phyloP scores from a whole-genome alignment of 768 basidiomycete genomes.

The Amanita inopinata region DNA sequence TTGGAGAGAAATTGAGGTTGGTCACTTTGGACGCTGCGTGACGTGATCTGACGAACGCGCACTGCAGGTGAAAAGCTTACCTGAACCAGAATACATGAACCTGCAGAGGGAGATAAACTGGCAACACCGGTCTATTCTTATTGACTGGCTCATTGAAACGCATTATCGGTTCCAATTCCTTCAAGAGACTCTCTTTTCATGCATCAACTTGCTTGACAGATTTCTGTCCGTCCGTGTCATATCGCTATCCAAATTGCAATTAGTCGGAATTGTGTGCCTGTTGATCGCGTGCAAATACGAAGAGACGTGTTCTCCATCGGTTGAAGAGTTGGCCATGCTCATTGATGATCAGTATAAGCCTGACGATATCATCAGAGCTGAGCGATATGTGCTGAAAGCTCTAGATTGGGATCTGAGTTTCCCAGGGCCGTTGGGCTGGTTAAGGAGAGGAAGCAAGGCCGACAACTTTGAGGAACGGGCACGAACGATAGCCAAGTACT shows the following conservation, averaged over 20 bases:
- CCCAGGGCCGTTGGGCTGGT: constrained; percentile 84
- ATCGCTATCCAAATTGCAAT: constrained; percentile 77
- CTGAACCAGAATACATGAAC: constrained; percentile 79
- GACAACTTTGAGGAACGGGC: constrained; percentile 84
- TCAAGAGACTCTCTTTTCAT: constrained; percentile 87
- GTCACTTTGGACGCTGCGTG: neutral
- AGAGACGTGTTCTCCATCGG: constrained; percentile 83
- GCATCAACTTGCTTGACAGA: constrained; percentile 76
- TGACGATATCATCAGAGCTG: constrained; percentile 80
- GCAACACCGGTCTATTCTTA: constrained; percentile 82
- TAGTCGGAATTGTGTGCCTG: constrained; percentile 82
- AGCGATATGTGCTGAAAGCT: constrained; percentile 79
- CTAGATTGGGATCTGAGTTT: constrained; percentile 80
- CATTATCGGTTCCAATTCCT: constrained; percentile 79
- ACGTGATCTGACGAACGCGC: constrained; percentile 9
- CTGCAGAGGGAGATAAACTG: constrained; percentile 76
- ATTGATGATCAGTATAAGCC: constrained; percentile 70
- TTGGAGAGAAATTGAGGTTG: constrained; percentile 74
- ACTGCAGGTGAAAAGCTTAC: constrained; percentile 59
- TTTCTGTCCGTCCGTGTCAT: constrained; percentile 65
- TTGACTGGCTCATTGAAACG: constrained; percentile 91
- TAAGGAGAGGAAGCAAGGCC: constrained; percentile 86
- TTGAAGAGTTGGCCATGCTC: constrained; percentile 69
- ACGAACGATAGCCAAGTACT: constrained; percentile 83
- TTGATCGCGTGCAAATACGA: constrained; percentile 90